Conservation (phyloP, 352 stramenopile genomes). For the Globisporangium spinosum region DNA sequence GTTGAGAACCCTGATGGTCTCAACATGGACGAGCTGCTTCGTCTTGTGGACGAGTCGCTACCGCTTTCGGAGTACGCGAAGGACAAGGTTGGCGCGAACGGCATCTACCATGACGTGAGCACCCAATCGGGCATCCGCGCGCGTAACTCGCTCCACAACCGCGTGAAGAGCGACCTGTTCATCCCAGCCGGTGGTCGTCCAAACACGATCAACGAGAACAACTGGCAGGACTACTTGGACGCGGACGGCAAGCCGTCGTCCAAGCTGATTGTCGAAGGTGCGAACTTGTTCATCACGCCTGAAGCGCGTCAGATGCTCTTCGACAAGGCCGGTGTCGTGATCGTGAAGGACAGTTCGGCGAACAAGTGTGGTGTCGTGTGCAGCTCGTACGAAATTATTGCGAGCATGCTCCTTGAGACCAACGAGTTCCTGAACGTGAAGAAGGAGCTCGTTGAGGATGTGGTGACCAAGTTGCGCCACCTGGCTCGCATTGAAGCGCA, state of each 20-base stretch:
- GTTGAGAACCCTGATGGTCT: slow-evolving; percentile 95
- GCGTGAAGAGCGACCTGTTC: slow-evolving; percentile 86
- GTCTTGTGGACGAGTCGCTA: slow-evolving; percentile 90
- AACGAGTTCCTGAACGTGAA: slow-evolving; percentile 97
- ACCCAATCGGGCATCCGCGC: slow-evolving; percentile 82
- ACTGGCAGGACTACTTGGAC: slow-evolving; percentile 71
- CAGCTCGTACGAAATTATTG: slow-evolving; percentile 84
- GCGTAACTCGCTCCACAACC: slow-evolving; percentile 98
- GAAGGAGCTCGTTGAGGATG: slow-evolving; percentile 90
- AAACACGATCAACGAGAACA: slow-evolving; percentile 87
- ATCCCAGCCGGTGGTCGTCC: slow-evolving; percentile 77
- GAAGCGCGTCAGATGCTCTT: slow-evolving; percentile 90
- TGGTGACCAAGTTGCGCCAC: slow-evolving; percentile 93
- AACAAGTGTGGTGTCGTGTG: slow-evolving; percentile 88
- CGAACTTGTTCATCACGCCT: slow-evolving; percentile 84
- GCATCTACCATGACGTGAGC: slow-evolving; percentile 83
- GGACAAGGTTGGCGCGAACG: slow-evolving; percentile 43
- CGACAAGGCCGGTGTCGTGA: slow-evolving; percentile 93
- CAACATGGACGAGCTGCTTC: slow-evolving; percentile 91
- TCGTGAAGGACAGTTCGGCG: slow-evolving; percentile 96
- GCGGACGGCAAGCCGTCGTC: slow-evolving; percentile 71
- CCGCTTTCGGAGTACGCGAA: slow-evolving; percentile 80
- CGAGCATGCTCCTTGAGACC: slow-evolving; percentile 95
- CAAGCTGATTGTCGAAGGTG: slow-evolving; percentile 81
- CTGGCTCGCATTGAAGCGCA: slow-evolving; percentile 94